Base-by-base conservation (phyloP, 148 eudicot species). In the Rhododendron ovatum region DNA sequence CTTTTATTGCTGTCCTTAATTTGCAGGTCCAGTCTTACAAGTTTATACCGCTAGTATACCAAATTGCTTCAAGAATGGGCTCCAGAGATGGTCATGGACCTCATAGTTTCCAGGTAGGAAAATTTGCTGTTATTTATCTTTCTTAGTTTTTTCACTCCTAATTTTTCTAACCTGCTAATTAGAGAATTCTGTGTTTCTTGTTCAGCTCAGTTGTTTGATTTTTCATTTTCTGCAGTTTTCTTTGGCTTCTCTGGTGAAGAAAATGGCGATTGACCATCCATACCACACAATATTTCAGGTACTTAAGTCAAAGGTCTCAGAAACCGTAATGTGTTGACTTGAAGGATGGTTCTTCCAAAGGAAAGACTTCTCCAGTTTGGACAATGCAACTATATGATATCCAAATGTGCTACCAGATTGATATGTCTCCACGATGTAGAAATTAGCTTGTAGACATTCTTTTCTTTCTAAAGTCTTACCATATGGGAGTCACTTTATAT, bases 241-340 rank as follows among this genome's bases (percentile, higher is more conserved):
- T 88, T 91, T 97, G 94, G 91, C 90, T 89, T 94, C 98, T 83
- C 95, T 97, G 80, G 87, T 97, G 93, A 97, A 94, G 94, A 95
- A 95, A 91, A 91, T 97, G 96, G 93, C 99, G 41, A 88, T 95
- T 83, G 99, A 97, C 85, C 99, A 97, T 92, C 99, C 99, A 17
- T 95, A 97, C 90, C 99, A 97, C 89, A 95, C 98, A 57, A 92
- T 97, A 73, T 92, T 97, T 76, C 99, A 97, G 98, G 99, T 97
- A 91, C 20, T 61, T 61, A 43, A 81, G 48, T 12, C 73, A 24
- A 53, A 74, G 26, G 51, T 51, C 77, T n/a, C 33, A 43, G 15
- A 65, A 59, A 67, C 30, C 22, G 3, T 84, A 61, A 55, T 69
- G 57, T 33, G 28, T 11, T 59, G 20, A 84, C 39, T 43, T 28